Base-by-base conservation (phyloP, 78 protist genomes). In the Speleostelium caveatum region DNA sequence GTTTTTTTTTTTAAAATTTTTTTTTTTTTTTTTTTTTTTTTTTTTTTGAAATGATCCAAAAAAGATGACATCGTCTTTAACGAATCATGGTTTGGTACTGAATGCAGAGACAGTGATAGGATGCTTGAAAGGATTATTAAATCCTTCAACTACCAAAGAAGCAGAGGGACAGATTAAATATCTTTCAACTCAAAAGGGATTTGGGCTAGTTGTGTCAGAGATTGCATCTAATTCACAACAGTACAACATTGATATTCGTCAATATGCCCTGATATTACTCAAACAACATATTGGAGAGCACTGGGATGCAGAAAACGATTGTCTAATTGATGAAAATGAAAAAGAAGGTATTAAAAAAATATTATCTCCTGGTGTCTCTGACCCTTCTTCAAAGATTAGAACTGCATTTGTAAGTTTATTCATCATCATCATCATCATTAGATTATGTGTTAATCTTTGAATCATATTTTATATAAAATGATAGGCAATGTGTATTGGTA, bases 401-500 rank as follows among this genome's bases (percentile, higher is more conserved):
- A 79, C 88, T 67, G 88, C 77, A 26, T 55, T 79, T 79, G 88
- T 77, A 77, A 26, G 63, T 65, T 24, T 22, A n/a, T 22, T 19
- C 16, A n/a, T 58, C 17, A 14, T 58, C 16, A n/a, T 22, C 4
- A 5, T 19, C 30, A 21, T 32, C 30, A 3, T 32, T 22, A 19
- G 1, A 16, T 0, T 72, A 3, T 32, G 0, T 60, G 21, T 39
- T 7, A n/a, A 1, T 22, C 4, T 75, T 6, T 3, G 26, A 17
- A 3, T n/a, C 12, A 2, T 51, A 2, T 19, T 32, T 32, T 17
- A 28, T 19, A 45, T n/a, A 3, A 2, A 12, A 3, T 36, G 10
- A 10, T 65, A 78, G 87, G 87, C 77, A 53, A 80, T 80, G 89
- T 80, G 89, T 80, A 80, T 80, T 49, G 89, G 76, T 33, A 80